These are phyloP conservation scores for Torulaspora delbrueckii DNA, from an alignment of 805 yeast species.

Conservation along the genomic window DNA sequence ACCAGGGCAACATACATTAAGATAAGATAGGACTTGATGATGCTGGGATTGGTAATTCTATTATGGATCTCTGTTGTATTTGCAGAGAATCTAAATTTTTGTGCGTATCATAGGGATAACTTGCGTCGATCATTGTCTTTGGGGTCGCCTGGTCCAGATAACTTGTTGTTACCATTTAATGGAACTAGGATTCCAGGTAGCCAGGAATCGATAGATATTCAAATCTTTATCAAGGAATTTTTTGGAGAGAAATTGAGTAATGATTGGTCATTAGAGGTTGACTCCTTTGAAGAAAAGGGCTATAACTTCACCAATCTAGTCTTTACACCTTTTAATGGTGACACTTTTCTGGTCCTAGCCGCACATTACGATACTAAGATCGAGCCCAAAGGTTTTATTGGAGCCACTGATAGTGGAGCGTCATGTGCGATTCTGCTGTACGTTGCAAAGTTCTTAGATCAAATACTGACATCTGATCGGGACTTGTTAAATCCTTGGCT, in stretches of 20 bases:
- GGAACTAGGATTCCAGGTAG: slow-evolving; percentile 43
- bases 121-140: slow-evolving; percentile 8
- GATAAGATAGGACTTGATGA: neutral
- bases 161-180: slow-evolving; percentile 34
- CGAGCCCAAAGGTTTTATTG: slow-evolving; percentile 50
- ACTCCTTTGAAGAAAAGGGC: slow-evolving; percentile 38
- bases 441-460: slow-evolving; percentile 36
- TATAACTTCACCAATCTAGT: slow-evolving; percentile 39
- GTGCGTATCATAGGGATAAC: slow-evolving; percentile 6
- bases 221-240: slow-evolving; percentile 35
- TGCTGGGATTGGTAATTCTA: neutral
- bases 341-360: slow-evolving; percentile 38
- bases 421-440: slow-evolving; percentile 51
- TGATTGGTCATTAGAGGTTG: slow-evolving; percentile 29
- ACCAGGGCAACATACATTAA: neutral
- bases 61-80: neutral
- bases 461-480: slow-evolving; percentile 8
- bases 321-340: slow-evolving; percentile 28
- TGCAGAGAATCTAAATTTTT: slow-evolving; percentile 1
- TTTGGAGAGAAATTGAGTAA: slow-evolving; percentile 28
- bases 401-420: slow-evolving; percentile 57
- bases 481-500: slow-evolving; percentile 13
- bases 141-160: slow-evolving; percentile 3
- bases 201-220: slow-evolving; percentile 36
- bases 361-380: slow-evolving; percentile 54